A percentile compares a stretch with the other conserved stretches of the same genome.
phyloP scores from a whole-genome alignment of 1,139 yeast genomes.

The Suhomyces panamericanus region DNA sequence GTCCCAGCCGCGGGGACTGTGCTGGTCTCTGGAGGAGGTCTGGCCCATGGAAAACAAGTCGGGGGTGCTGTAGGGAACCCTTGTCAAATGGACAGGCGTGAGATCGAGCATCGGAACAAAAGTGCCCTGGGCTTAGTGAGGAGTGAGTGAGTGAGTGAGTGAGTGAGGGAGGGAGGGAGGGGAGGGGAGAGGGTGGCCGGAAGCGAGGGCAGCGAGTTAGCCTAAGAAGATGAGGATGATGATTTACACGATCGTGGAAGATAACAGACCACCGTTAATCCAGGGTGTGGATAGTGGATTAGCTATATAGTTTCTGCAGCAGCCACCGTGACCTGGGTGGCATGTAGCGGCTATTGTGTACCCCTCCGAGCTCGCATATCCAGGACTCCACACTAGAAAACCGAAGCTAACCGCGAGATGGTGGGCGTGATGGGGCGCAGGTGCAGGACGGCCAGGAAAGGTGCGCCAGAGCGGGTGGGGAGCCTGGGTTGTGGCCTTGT shows the following conservation, averaged over 20 bases:
- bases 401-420: conserved; percentile 4
- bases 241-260: neutral
- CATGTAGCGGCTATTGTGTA: conserved; percentile 8
- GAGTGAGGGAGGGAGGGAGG: too few species aligned
- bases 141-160: too few species aligned
- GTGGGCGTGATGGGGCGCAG: neutral
- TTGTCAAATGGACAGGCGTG: neutral
- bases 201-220: neutral
- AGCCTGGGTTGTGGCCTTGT: too few species aligned
- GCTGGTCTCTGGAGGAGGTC: conserved; percentile 4
- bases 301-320: neutral
- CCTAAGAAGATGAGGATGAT: neutral
- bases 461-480: too few species aligned
- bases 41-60: conserved; percentile 13
- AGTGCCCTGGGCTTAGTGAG: neutral
- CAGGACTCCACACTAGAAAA: conserved; percentile 1
- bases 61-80: conserved; percentile 10
- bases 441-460: too few species aligned
- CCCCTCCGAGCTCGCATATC: conserved; percentile 13
- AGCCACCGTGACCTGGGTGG: conserved; percentile 1
- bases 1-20: conserved; percentile 9
- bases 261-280: too few species aligned
- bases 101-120: conserved; percentile 10
- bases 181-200: neutral
- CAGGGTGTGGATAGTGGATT: too few species aligned